Base-by-base conservation (phyloP, 225 moss, liverwort and hornwort genomes). In the Polytrichum formosum region DNA sequence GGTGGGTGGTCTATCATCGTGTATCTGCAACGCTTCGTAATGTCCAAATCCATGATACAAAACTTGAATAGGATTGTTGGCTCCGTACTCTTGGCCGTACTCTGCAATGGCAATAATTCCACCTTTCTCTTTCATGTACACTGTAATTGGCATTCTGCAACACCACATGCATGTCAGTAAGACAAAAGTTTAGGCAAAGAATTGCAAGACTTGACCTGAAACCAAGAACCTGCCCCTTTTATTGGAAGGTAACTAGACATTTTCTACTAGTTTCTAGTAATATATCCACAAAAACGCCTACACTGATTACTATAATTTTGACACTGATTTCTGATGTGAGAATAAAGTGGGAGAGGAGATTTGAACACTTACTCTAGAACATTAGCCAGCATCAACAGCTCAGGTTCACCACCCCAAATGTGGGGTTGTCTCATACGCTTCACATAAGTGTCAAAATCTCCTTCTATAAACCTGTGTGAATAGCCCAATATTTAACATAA, bases 321-420 rank as follows among this genome's bases (percentile, higher is more conserved):
- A 37, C 10, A 46, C 46, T 46, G 2, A 46, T 46, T 46, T 46
- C 46, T 46, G 16, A 1, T 13, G 46, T 46, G 13, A 13, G 13
- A 13, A 46, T 0, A 46, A 46, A 13, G 46, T 46, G 13, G 46
- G 46, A 13, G 13, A 46, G 46, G 46, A 46, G 46, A 46, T 46
- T 46, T 46, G 0, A 16, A 16, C 16, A 23, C 93, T 73, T 82
- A 93, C 96, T 81, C 76, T 26, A 97, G 87, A 56, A 97, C 97
- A 65, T 92, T 88, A 37, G 97, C 92, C 28, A 97, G 87, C 97
- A 97, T 97, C 56, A 97, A 73, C 33, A 97, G 91, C 79, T 97
- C 97, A 53, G 94, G 97, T 71, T 97, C 97, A 71, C 97, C 97
- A 70, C 97, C 97, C 97, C 97, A 97, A 0, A 89, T 92, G 70